Percentiles rank a stretch among this genome's conserved stretches.
phyloP scores from a whole-genome alignment of 176 grass and related monocot species.

The Aegilops sharonensis region DNA sequence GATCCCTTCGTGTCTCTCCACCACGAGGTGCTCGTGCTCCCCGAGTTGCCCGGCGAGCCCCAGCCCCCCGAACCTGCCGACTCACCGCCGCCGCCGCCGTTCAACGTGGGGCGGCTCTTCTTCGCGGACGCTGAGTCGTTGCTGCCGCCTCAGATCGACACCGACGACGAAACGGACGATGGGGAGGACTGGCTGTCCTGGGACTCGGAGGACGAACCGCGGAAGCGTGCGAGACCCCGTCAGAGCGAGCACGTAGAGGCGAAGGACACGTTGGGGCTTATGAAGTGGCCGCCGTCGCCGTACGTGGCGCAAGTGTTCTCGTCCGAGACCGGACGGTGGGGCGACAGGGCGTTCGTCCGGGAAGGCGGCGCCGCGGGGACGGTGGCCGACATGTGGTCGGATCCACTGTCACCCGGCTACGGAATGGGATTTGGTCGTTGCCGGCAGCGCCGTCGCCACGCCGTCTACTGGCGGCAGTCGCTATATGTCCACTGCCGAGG shows the following conservation, averaged over 20 bases:
- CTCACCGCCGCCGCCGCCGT: neutral
- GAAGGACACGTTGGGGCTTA: neutral
- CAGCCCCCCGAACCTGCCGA: neutral
- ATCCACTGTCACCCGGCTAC: neutral
- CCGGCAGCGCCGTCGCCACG: neutral
- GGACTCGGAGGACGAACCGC: neutral
- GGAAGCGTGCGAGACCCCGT: neutral
- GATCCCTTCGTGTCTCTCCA: neutral
- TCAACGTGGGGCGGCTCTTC: neutral
- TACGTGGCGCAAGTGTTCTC: neutral
- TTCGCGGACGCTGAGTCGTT: neutral
- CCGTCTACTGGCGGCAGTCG: neutral
- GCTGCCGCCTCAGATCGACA: neutral
- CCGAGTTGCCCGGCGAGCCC: neutral
- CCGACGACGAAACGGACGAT: neutral
- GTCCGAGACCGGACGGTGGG: neutral
- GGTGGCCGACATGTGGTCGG: neutral
- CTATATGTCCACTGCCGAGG: neutral
- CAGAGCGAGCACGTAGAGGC: neutral
- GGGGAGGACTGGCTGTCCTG: neutral
- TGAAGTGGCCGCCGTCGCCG: neutral
- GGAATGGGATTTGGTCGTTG: neutral
- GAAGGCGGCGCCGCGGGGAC: neutral
- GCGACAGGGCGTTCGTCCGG: neutral
- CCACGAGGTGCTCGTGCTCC: neutral